A percentile compares a stretch with the other conserved stretches of the same genome.
phyloP scores from a whole-genome alignment of 2,329 filamentous ascomycete genomes.

The Paracoccidioides brasiliensis region DNA sequence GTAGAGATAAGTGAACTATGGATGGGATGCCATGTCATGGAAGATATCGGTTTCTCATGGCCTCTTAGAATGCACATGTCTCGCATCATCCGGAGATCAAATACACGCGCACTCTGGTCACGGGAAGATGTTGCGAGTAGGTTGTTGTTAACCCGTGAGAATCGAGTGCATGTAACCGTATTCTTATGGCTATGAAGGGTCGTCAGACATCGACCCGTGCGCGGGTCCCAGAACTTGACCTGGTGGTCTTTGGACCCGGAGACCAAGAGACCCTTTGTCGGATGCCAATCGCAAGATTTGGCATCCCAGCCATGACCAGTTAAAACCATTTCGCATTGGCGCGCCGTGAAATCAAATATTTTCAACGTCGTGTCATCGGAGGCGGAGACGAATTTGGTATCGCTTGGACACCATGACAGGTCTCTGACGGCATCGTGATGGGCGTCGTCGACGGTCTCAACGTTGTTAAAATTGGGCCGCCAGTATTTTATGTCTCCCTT shows the following conservation, averaged over 20 bases:
- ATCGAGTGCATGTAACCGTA: slow-evolving; percentile 82
- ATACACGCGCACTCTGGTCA: slow-evolving; percentile 84
- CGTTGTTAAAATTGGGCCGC: slow-evolving; percentile 98
- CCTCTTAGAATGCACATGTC: slow-evolving; percentile 88
- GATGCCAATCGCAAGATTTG: slow-evolving; percentile 96
- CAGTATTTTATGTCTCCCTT: slow-evolving; percentile 96
- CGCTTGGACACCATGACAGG: slow-evolving; percentile 82
- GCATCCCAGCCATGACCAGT: slow-evolving; percentile 97
- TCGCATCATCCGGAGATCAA: slow-evolving; percentile 96
- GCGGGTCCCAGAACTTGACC: slow-evolving; percentile 97
- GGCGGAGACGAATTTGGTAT: slow-evolving; percentile 90
- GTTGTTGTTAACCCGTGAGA: slow-evolving; percentile 71
- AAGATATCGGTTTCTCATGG: slow-evolving; percentile 92
- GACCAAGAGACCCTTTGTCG: slow-evolving; percentile 81
- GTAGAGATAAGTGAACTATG: slow-evolving; percentile 83
- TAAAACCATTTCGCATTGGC: slow-evolving; percentile 67
- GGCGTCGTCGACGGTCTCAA: slow-evolving; percentile 75
- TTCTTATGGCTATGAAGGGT: slow-evolving; percentile 96
- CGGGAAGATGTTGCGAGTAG: slow-evolving; percentile 85
- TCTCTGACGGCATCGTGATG: slow-evolving; percentile 84
- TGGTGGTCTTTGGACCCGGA: slow-evolving; percentile 96
- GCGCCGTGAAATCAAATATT: slow-evolving; percentile 89
- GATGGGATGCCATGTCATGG: slow-evolving; percentile 83
- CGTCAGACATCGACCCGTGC: slow-evolving; percentile 75
- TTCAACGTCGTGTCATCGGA: slow-evolving; percentile 88